A percentile compares a stretch with the other conserved stretches of the same genome.
These are phyloP conservation scores for Bocquillonia castaneifolia DNA, from an alignment of 441 rosid species.

Conservation along the genomic window DNA sequence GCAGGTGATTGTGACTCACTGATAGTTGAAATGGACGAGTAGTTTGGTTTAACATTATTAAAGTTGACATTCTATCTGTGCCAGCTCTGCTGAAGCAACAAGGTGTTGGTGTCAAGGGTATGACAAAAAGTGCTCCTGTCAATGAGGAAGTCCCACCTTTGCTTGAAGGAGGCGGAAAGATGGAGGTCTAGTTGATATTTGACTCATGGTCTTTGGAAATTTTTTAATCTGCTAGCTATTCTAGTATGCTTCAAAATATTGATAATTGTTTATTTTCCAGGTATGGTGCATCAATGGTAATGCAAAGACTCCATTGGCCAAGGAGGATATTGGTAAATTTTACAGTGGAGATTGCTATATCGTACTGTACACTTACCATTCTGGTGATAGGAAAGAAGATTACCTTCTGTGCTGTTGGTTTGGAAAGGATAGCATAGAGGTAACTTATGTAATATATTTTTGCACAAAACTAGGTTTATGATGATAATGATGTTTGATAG, in stretches of 20 bases:
- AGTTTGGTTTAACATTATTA: slow-evolving; percentile 25
- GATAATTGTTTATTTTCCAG: slow-evolving; percentile 36
- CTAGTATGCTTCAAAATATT: slow-evolving; percentile 6
- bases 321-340: slow-evolving; percentile 91
- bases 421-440: slow-evolving; percentile 88
- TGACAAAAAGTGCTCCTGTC: slow-evolving; percentile 63
- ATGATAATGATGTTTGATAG: not conserved
- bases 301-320: slow-evolving; percentile 70
- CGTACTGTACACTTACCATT: slow-evolving; percentile 78
- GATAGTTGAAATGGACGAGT: slow-evolving; percentile 17
- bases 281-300: slow-evolving; percentile 87
- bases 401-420: slow-evolving; percentile 84
- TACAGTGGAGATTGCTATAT: slow-evolving; percentile 96
- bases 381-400: slow-evolving; percentile 96
- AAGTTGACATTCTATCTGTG: slow-evolving; percentile 24
- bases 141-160: slow-evolving; percentile 93
- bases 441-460: slow-evolving; percentile 29
- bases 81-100: slow-evolving; percentile 97
- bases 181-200: slow-evolving; percentile 63
- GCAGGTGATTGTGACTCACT: slow-evolving; percentile 51
- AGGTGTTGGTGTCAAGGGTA: slow-evolving; percentile 88
- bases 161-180: slow-evolving; percentile 96
- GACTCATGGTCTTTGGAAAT: slow-evolving; percentile 14
- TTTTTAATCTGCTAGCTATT: slow-evolving; percentile 9
- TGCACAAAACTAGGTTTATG: not conserved